These are phyloP conservation scores for Paramyrothecium roridum DNA, from an alignment of 2,329 filamentous ascomycete genomes.

Conservation along the genomic window DNA sequence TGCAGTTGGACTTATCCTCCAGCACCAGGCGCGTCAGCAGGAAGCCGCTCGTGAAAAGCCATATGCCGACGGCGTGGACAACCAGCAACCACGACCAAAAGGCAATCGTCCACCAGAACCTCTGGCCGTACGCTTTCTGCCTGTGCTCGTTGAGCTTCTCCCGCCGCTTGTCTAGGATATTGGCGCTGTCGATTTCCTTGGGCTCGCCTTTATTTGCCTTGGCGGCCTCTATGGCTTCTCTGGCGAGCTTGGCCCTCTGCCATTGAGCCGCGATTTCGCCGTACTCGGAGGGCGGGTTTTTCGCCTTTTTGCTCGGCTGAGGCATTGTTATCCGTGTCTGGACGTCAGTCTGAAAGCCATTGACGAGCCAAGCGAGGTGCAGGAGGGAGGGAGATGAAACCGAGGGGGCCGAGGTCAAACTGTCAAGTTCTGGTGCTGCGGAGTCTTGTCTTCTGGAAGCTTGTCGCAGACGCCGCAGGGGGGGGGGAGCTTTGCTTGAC, in stretches of 20 bases:
- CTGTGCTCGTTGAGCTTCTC: conserved; percentile 48
- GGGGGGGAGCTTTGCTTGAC: no score
- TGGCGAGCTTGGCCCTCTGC: conserved; percentile 48
- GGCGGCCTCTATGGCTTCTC: conserved; percentile 38
- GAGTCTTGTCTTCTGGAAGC: not conserved
- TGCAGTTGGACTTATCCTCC: conserved; percentile 71
- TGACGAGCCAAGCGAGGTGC: conserved; percentile 10
- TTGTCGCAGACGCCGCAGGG: not conserved
- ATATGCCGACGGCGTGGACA: conserved; percentile 78
- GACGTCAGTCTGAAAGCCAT: conserved; percentile 19
- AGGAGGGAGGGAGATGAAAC: no score
- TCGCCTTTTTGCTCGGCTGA: conserved; percentile 12
- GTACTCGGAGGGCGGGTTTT: conserved; percentile 38
- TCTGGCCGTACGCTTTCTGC: conserved; percentile 25
- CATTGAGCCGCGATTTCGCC: conserved; percentile 51
- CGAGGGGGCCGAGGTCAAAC: not conserved
- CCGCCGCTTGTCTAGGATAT: conserved; percentile 39
- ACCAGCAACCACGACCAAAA: conserved; percentile 70
- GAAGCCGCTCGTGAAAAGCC: conserved; percentile 93
- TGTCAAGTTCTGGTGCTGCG: not conserved
- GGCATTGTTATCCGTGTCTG: conserved; percentile 19
- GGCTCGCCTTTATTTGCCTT: conserved; percentile 23
- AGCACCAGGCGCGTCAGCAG: conserved; percentile 82
- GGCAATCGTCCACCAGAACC: conserved; percentile 50
- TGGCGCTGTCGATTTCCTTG: conserved; percentile 28